Base-by-base conservation (phyloP, 2,329 filamentous ascomycete species). In the Onygenales sp. region DNA sequence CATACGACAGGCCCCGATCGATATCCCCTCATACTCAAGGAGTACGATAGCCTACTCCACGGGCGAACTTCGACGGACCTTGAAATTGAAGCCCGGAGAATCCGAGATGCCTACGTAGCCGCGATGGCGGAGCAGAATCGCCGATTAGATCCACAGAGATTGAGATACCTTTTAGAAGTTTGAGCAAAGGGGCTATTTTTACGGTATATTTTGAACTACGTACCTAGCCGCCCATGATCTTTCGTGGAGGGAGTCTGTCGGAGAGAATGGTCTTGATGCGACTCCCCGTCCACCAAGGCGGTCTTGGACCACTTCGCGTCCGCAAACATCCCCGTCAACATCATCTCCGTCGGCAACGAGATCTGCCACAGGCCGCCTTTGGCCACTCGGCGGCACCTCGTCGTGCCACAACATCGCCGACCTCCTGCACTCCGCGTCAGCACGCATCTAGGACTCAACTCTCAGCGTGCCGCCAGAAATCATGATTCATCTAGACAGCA, bases 401-500 rank as follows among this genome's bases (percentile, higher is more conserved):
- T 78, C 75, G 52, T 78, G 76, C 58, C 71, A 72, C 59, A 87
- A 86, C 65, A 78, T 87, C 35, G 83, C 83, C 0, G 69, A 71
- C 0, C 72, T 89, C 21, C 75, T 89, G 7, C 79, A 85, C 63
- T 82, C 82, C 6, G 85, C 81, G 0, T 75, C 81, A 0, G 78
- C 74, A 54, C 86, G 81, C 2, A 76, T 89, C 61, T 85, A 82
- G 61, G 81, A 85, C 61, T 84, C 81, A 4, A 71, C 68, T 2
- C 69, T 86, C 31, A 66, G 66, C 42, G 73, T 77, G 0, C 76
- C 78, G 57, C 83, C 85, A 1, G 79, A 83, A 64, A 86, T 88
- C 66, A 83, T 89, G 82, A 79, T 89, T 42, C 86, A 89, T 62
- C 75, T 88, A 3, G 84, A 89, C 66, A 85, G 87, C 62, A 85